Conservation (phyloP, 2,329 filamentous ascomycete species). For the Apiospora saccharicola region DNA sequence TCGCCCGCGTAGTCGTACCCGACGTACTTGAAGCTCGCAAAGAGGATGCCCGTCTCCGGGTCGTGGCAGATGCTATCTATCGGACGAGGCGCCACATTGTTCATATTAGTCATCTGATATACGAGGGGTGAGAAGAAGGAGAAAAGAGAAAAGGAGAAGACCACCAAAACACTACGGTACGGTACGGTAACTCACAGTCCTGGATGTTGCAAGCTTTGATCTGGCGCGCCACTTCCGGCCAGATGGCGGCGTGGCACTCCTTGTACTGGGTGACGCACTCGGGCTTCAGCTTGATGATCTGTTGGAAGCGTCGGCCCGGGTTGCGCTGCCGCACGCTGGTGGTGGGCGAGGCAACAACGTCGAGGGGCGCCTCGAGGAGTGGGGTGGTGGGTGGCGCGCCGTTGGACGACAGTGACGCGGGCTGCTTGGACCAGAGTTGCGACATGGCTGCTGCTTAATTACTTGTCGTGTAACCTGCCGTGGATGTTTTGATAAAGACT, state of each 20-base stretch:
- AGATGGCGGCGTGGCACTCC: conserved; percentile 74
- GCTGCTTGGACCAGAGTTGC: conserved; percentile 33
- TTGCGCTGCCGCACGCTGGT: conserved; percentile 43
- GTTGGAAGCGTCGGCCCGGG: conserved; percentile 67
- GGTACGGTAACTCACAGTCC: conserved; percentile 64
- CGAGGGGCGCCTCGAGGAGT: conserved; percentile 15
- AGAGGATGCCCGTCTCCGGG: conserved; percentile 67
- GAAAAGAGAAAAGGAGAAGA: neutral
- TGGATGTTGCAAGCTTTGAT: conserved; percentile 78
- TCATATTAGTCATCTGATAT: neutral
- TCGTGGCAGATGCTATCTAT: conserved; percentile 79
- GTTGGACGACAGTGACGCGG: conserved; percentile 9
- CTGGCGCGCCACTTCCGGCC: conserved; percentile 79
- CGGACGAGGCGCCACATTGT: neutral
- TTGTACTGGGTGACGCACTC: conserved; percentile 75
- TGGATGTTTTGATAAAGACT: neutral
- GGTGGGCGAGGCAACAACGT: conserved; percentile 5
- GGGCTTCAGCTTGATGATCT: conserved; percentile 76
- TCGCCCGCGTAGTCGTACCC: conserved; percentile 75
- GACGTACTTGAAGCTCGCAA: conserved; percentile 81
- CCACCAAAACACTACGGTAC: neutral
- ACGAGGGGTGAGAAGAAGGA: neutral
- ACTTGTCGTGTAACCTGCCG: neutral
- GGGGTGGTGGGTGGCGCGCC: conserved; percentile 1
- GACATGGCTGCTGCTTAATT: conserved; percentile 27